Conservation (phyloP, 371 early-diverging fungal genomes). For the Parasitella parasitica region DNA sequence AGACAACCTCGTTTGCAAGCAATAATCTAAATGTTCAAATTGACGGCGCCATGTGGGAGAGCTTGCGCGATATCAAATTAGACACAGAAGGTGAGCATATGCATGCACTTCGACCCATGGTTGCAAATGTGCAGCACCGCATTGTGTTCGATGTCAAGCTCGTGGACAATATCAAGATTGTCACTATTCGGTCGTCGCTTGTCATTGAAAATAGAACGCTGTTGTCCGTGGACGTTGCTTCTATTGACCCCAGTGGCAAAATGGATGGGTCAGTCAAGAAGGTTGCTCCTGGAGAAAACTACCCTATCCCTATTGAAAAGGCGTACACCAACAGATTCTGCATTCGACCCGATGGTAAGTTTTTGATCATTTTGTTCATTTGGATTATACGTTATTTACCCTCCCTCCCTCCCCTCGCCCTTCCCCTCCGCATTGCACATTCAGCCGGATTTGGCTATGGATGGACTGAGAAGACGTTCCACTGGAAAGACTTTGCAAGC, state of each 20-base stretch:
- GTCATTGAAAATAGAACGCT: conserved; percentile 81
- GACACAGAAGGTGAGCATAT: conserved; percentile 84
- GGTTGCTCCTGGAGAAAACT: conserved; percentile 78
- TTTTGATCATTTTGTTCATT: not conserved
- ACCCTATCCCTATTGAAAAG: conserved; percentile 82
- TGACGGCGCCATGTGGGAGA: conserved; percentile 88
- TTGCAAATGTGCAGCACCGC: conserved; percentile 78
- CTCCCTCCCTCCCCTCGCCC: no score
- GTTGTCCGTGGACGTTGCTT: conserved; percentile 77
- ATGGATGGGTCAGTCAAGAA: conserved; percentile 47
- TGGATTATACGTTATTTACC: no score
- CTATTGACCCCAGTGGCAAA: conserved; percentile 68
- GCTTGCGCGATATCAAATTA: conserved; percentile 81
- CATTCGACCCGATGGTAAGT: conserved; percentile 78
- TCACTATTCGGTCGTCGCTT: conserved; percentile 87
- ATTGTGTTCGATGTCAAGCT: conserved; percentile 87
- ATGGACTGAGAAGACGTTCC: conserved; percentile 68
- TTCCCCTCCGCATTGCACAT: no score
- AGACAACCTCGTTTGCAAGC: conserved; percentile 41
- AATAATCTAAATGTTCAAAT: conserved; percentile 86
- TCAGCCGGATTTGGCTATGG: conserved; percentile 78
- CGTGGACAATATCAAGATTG: conserved; percentile 85
- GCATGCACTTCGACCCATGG: conserved; percentile 76
- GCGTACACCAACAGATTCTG: conserved; percentile 78
- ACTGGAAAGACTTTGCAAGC: conserved; percentile 67